Conservation (phyloP, 495 filamentous ascomycete species). For the Hypoxylon fuscum region DNA sequence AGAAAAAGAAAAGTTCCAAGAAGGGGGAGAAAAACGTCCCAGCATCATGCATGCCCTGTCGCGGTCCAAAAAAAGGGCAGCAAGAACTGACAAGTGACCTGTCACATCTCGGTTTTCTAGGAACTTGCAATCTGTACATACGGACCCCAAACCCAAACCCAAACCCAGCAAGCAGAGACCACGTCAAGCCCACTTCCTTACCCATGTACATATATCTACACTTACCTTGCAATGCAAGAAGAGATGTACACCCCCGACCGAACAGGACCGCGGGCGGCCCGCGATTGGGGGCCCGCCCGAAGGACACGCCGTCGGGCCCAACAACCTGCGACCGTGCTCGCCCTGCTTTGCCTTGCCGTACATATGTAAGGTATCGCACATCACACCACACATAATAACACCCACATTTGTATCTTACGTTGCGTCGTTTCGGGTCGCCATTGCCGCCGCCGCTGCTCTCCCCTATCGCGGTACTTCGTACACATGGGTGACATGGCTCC, state of each 20-base stretch:
- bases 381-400: slow-evolving; percentile 12
- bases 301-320: slow-evolving; percentile 33
- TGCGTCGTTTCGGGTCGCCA: too few relatives aligned
- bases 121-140: too few relatives aligned
- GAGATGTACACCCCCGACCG: slow-evolving; percentile 11
- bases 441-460: too few relatives aligned
- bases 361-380: slow-evolving; percentile 32
- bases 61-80: background rate
- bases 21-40: too few relatives aligned
- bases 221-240: too few relatives aligned
- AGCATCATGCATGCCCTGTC: too few relatives aligned
- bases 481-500: slow-evolving; percentile 8
- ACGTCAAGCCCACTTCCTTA: slow-evolving; percentile 27
- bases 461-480: too few relatives aligned
- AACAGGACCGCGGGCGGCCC: slow-evolving; percentile 18
- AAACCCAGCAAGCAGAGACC: too few relatives aligned
- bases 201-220: background rate
- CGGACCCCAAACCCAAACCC: slow-evolving; percentile 12
- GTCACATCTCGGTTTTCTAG: too few relatives aligned
- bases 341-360: slow-evolving; percentile 27
- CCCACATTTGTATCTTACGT: background rate
- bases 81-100: slow-evolving; percentile 35
- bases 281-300: too few relatives aligned
- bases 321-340: slow-evolving; percentile 4
- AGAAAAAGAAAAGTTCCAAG: slow-evolving; percentile 5